phyloP scores from a whole-genome alignment of 768 basidiomycete genomes.

The Leccinum variicolor region DNA sequence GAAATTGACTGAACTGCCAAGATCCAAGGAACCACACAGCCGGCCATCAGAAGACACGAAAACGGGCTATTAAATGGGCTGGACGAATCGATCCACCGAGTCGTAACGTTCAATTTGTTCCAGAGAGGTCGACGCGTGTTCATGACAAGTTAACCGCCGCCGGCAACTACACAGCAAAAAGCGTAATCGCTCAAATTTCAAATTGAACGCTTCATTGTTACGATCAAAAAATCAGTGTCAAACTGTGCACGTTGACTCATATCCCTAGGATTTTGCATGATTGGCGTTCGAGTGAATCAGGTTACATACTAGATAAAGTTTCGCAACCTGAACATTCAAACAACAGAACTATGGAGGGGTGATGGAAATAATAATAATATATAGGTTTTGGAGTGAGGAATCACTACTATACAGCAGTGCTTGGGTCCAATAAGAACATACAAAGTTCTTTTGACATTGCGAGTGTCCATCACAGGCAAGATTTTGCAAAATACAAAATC shows the following conservation, averaged over 20 bases:
- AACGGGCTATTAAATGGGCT: neutral
- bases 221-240: neutral
- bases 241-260: neutral
- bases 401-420: constrained; percentile 18
- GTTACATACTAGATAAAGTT: neutral
- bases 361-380: constrained; percentile 27
- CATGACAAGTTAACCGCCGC: too few relatives aligned
- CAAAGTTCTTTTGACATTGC: neutral
- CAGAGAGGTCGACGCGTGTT: too few relatives aligned
- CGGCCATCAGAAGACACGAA: neutral
- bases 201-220: neutral
- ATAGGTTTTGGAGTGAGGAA: constrained; percentile 4
- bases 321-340: neutral
- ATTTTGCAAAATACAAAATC: neutral
- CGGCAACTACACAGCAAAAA: neutral
- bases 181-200: neutral
- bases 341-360: neutral
- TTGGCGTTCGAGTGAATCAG: neutral
- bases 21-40: neutral
- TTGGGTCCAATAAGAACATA: constrained; percentile 4
- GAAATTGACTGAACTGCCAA: neutral
- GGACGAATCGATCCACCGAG: neutral
- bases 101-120: too few relatives aligned
- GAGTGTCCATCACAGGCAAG: neutral
- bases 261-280: neutral